Percentiles rank a stretch among this genome's conserved stretches.
These are phyloP conservation scores for Fusarium transvaalense DNA, from an alignment of 2,329 filamentous ascomycete genomes.

Conservation along the genomic window DNA sequence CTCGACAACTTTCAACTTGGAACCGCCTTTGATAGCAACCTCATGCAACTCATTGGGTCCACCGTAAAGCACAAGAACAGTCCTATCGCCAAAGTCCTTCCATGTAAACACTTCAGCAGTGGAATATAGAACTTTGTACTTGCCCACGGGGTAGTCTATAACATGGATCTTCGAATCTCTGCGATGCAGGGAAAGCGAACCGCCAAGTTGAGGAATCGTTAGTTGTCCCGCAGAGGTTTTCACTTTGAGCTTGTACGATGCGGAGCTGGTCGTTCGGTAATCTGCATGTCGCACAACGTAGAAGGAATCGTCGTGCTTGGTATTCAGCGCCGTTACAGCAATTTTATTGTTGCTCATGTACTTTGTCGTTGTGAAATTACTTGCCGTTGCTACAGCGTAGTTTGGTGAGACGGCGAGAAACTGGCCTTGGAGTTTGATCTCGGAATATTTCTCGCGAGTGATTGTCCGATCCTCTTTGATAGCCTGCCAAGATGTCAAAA, in stretches of 20 bases:
- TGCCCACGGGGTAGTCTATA: slow-evolving; percentile 73
- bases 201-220: slow-evolving; percentile 69
- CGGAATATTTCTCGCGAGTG: slow-evolving; percentile 80
- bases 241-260: slow-evolving; percentile 73
- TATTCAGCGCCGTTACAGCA: slow-evolving; percentile 71
- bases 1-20: slow-evolving; percentile 37
- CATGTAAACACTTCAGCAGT: slow-evolving; percentile 78
- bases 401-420: slow-evolving; percentile 79
- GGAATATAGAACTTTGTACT: slow-evolving; percentile 72
- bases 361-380: slow-evolving; percentile 62
- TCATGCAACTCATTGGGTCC: slow-evolving; percentile 73
- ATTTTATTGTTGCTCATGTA: slow-evolving; percentile 66
- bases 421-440: slow-evolving; percentile 80
- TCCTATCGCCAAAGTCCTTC: slow-evolving; percentile 71
- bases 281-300: slow-evolving; percentile 76
- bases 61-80: slow-evolving; percentile 73
- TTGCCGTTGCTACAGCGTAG: slow-evolving; percentile 72
- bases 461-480: slow-evolving; percentile 79
- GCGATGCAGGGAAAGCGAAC: slow-evolving; percentile 68
- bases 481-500: neutral
- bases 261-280: slow-evolving; percentile 69
- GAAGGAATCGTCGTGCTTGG: slow-evolving; percentile 65
- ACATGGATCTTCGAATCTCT: slow-evolving; percentile 77
- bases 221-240: slow-evolving; percentile 66
- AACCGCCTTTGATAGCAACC: slow-evolving; percentile 60